These are phyloP conservation scores for Mallotus japonicus DNA, from an alignment of 441 rosid species.

Conservation along the genomic window DNA sequence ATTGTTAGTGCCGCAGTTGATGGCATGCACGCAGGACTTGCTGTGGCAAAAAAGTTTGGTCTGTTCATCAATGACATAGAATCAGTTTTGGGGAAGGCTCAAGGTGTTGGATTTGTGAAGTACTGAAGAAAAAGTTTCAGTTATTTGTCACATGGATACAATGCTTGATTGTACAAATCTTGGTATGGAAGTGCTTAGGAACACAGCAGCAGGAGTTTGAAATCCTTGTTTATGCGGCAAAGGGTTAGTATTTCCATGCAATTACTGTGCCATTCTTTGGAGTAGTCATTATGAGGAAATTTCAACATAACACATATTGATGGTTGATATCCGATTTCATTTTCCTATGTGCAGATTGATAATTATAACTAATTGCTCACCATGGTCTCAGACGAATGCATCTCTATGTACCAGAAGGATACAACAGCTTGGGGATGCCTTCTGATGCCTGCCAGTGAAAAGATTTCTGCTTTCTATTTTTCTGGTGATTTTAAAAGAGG, in stretches of 20 bases:
- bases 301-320: background rate
- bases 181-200: background rate
- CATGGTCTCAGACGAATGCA: background rate
- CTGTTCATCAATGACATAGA: conserved; percentile 56
- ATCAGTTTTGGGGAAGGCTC: conserved; percentile 63
- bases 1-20: conserved; percentile 97
- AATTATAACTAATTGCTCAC: background rate
- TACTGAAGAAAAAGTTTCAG: conserved; percentile 31
- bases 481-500: background rate
- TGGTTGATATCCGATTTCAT: background rate
- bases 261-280: background rate
- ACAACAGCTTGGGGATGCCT: conserved; percentile 2
- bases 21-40: conserved; percentile 82
- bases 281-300: background rate
- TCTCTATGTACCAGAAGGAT: background rate
- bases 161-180: background rate
- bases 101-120: conserved; percentile 51
- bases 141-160: background rate
- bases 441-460: background rate
- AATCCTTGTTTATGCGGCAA: background rate
- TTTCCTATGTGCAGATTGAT: background rate
- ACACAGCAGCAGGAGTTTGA: background rate
- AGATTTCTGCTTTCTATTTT: background rate
- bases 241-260: background rate
- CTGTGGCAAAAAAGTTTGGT: conserved; percentile 65